Evolutionary conservation across 768 basidiomycete genomes (phyloP).

Genomic region (Trametes maxima): DNA sequence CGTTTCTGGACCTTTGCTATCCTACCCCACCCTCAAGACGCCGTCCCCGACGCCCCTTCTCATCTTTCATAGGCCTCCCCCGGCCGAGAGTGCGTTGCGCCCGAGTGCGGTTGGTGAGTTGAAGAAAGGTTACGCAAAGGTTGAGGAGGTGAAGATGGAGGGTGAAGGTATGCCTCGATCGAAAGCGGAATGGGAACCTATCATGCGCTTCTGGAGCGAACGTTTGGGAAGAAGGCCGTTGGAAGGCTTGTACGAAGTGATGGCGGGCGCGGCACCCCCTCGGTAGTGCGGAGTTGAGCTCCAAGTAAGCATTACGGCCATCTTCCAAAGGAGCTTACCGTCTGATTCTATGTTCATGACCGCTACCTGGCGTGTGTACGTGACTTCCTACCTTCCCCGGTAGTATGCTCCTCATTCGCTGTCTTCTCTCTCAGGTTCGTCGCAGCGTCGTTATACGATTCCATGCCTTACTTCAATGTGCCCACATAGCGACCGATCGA

Average conservation of each 20-base stretch:
- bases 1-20: conserved; percentile 74
- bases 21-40: conserved; percentile 64
- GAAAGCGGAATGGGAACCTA: conserved; percentile 76
- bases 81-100: conserved; percentile 48
- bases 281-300: not conserved
- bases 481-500: too few relatives aligned
- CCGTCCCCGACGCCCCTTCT: conserved; percentile 64
- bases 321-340: too few relatives aligned
- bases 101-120: conserved; percentile 52
- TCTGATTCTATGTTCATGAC: too few relatives aligned
- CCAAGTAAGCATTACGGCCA: too few relatives aligned
- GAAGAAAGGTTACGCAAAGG: conserved; percentile 57
- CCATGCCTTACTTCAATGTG: too few relatives aligned
- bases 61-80: conserved; percentile 54
- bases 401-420: too few relatives aligned
- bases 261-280: conserved; percentile 38
- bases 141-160: conserved; percentile 51
- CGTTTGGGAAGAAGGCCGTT: conserved; percentile 54
- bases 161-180: conserved; percentile 74
- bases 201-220: conserved; percentile 89
- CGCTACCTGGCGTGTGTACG: too few relatives aligned
- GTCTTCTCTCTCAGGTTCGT: too few relatives aligned
- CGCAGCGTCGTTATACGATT: too few relatives aligned
- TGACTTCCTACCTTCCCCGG: too few relatives aligned
- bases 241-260: conserved; percentile 71